A percentile compares a stretch with the other conserved stretches of the same genome.
These are phyloP conservation scores for Mycena floridula DNA, from an alignment of 768 basidiomycete species.

Conservation along the genomic window DNA sequence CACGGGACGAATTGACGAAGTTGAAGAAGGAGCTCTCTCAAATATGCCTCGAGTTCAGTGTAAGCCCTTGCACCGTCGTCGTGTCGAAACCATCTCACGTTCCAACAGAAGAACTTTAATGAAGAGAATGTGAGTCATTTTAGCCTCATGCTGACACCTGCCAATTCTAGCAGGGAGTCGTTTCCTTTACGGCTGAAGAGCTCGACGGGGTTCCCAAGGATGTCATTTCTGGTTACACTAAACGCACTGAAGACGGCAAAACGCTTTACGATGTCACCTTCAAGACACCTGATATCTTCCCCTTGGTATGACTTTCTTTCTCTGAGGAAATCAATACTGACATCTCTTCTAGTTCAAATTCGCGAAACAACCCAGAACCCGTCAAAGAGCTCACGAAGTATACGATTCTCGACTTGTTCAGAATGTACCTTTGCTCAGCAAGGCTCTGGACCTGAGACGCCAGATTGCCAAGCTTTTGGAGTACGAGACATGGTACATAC, in stretches of 20 bases:
- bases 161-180: conserved; percentile 35
- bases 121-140: conserved; percentile 65
- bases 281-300: conserved; percentile 81
- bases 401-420: conserved; percentile 62
- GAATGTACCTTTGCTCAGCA: conserved; percentile 67
- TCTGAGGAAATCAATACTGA: background rate
- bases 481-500: conserved; percentile 61
- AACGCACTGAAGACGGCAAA: conserved; percentile 50
- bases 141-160: no score
- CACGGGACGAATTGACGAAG: conserved; percentile 47
- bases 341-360: conserved; percentile 60
- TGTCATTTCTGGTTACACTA: conserved; percentile 72
- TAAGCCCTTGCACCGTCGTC: conserved; percentile 26
- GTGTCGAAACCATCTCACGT: conserved; percentile 2
- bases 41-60: conserved; percentile 73
- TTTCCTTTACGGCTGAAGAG: conserved; percentile 66
- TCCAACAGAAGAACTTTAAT: conserved; percentile 74
- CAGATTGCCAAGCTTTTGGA: conserved; percentile 60
- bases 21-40: conserved; percentile 77
- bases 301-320: conserved; percentile 41
- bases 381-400: conserved; percentile 57
- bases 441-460: conserved; percentile 64
- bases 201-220: conserved; percentile 77
- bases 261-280: conserved; percentile 70
- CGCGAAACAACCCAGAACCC: conserved; percentile 64